Evolutionary conservation across 352 stramenopile species (phyloP).

Genomic region (Elongisporangium anandrum): DNA sequence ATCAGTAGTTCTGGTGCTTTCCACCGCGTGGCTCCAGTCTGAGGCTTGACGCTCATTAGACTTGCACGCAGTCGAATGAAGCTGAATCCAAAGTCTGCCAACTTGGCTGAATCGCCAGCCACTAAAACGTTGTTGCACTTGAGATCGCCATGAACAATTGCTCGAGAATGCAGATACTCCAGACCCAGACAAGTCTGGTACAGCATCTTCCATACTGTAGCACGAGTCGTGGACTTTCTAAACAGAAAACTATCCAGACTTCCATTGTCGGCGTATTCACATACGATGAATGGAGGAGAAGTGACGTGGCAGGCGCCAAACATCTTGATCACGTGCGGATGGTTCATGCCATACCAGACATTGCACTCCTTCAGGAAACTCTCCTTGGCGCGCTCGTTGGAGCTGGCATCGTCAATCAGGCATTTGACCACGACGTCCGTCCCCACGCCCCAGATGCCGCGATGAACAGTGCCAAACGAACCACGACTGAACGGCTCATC

Average conservation of each 20-base stretch:
- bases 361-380: constrained; percentile 12
- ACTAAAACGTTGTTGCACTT: too few species aligned
- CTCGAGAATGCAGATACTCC: constrained; percentile 18
- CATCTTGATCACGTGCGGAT: constrained; percentile 23
- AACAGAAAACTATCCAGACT: constrained; percentile 8
- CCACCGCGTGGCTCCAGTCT: constrained; percentile 23
- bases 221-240: background rate
- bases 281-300: constrained; percentile 12
- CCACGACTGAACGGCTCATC: constrained; percentile 11
- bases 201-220: constrained; percentile 9
- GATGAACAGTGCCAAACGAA: constrained; percentile 10
- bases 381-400: background rate
- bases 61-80: background rate
- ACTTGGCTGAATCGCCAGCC: constrained; percentile 11
- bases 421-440: constrained; percentile 23
- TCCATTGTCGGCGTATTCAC: constrained; percentile 10
- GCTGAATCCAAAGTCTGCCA: constrained; percentile 23
- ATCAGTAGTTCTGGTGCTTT: constrained; percentile 32
- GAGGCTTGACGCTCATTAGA: constrained; percentile 11
- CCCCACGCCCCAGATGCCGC: constrained; percentile 7
- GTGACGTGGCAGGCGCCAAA: too few species aligned
- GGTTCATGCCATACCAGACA: constrained; percentile 11
- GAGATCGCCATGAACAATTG: constrained; percentile 19
- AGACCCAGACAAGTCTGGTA: constrained; percentile 31
- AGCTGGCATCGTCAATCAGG: constrained; percentile 2